Evolutionary conservation across 331 rosid species (phyloP).

Genomic region (Pyrus hybrid): DNA sequence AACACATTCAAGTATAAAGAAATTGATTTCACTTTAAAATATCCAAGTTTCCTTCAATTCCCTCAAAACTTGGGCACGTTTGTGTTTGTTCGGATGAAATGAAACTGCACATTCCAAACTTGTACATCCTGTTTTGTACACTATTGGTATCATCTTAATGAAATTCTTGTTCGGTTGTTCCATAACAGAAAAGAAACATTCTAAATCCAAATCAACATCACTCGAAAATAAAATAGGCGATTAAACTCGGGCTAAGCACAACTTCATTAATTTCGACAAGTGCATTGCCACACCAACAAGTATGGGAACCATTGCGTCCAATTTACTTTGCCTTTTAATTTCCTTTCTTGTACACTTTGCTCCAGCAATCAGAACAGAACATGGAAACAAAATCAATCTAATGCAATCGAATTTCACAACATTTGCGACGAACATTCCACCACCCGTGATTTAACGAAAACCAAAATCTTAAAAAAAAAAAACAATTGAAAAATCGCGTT

Average conservation of each 20-base stretch:
- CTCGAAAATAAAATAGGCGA: not conserved
- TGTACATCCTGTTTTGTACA: not conserved
- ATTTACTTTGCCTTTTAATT: not conserved
- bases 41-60: not conserved
- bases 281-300: not conserved
- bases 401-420: not conserved
- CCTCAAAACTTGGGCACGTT: not conserved
- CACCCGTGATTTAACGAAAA: not conserved
- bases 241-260: not conserved
- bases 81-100: not conserved
- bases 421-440: not conserved
- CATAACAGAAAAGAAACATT: not conserved
- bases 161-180: too few species aligned
- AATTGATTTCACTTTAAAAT: not conserved
- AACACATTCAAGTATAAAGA: not conserved
- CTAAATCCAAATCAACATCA: not conserved
- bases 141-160: too few species aligned
- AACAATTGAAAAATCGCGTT: not conserved
- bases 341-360: not conserved
- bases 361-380: not conserved
- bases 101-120: not conserved
- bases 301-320: not conserved
- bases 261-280: not conserved
- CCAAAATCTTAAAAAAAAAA: too few species aligned
- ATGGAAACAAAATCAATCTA: not conserved